Evolutionary conservation across 2,329 filamentous ascomycete genomes (phyloP).

Genomic region (Mollisiaceae sp.): DNA sequence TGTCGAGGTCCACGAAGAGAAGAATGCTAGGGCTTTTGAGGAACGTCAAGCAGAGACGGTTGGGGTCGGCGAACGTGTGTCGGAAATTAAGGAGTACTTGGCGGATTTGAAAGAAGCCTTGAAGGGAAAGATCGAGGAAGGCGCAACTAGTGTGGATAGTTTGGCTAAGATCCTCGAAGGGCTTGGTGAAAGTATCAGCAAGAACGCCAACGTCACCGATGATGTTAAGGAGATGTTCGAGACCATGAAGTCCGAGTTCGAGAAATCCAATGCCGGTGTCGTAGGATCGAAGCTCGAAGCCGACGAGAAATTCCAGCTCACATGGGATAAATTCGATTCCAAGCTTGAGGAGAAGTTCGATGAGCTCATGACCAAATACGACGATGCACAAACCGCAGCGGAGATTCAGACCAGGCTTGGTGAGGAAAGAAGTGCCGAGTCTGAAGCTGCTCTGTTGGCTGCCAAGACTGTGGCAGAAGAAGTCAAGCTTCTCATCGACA

Average conservation of each 20-base stretch:
- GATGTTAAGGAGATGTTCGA: slow-evolving; percentile 75
- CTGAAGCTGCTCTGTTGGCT: slow-evolving; percentile 73
- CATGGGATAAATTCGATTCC: slow-evolving; percentile 56
- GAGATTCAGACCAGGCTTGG: slow-evolving; percentile 76
- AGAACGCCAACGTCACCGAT: slow-evolving; percentile 61
- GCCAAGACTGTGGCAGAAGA: slow-evolving; percentile 87
- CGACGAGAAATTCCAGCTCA: slow-evolving; percentile 74
- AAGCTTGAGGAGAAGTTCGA: slow-evolving; percentile 71
- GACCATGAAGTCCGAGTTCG: slow-evolving; percentile 83
- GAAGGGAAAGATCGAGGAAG: slow-evolving; percentile 77
- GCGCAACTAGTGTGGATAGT: slow-evolving; percentile 72
- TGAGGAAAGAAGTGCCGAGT: slow-evolving; percentile 74
- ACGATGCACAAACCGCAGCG: slow-evolving; percentile 77
- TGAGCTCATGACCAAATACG: slow-evolving; percentile 84
- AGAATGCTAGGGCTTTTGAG: slow-evolving; percentile 79
- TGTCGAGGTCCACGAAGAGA: slow-evolving; percentile 69
- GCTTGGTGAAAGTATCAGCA: slow-evolving; percentile 65
- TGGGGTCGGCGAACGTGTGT: slow-evolving; percentile 76
- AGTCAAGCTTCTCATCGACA: slow-evolving; percentile 83
- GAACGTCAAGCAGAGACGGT: slow-evolving; percentile 84
- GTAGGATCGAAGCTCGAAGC: slow-evolving; percentile 82
- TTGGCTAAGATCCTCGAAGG: slow-evolving; percentile 73
- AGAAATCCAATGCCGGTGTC: slow-evolving; percentile 80
- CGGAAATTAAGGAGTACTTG: slow-evolving; percentile 77
- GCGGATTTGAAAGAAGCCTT: slow-evolving; percentile 80